Evolutionary conservation across 2,329 filamentous ascomycete genomes (phyloP), one percentile per base, ranked within the genome.

Genomic region (Teratosphaeria viscida): DNA sequence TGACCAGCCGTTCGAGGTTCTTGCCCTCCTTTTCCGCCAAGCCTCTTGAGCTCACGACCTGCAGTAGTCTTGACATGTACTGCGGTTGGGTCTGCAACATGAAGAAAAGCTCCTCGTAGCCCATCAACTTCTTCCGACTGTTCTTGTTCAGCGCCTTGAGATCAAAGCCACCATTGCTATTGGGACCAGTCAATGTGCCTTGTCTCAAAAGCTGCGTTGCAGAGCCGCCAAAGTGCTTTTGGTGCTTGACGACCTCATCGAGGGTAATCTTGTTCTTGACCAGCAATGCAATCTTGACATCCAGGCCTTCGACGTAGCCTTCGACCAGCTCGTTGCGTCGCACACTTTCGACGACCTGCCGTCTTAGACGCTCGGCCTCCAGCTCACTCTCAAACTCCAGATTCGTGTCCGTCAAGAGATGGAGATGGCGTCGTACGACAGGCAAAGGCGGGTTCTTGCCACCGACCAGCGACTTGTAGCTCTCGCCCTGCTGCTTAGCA

Each of bases 241-340:
- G 94, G 71, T 97, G 94, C 68, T 91, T 90, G 59, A 99, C 89
- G 32, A 99, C 94, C 75, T 99, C 95, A 70, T 99, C 94, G 3
- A 99, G 81, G 0, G 94, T 97, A 70, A 99, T 99, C 76, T 99
- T 99, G 82, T 99, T 99, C 81, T 97, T 97, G 68, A 99, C 94
- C 19, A 99, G 81, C 2, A 99, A 82, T 1, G 94, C 94, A 72
- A 99, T 99, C 78, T 99, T 99, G 79, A 99, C 96, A 71, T 99
- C 95, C 39, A 99, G 83, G 72, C 99, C 94, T 68, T 96, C 92
- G 66, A 99, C 96, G 71, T 99, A 99, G 72, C 96, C 91, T 75
- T 99, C 94, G 47, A 95, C 85, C 79, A 95, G 86, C 76, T 99
- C 94, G 70, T 99, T 99, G 68, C 96, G 92, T 55, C 92, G 87